phyloP scores from a whole-genome alignment of 2,329 filamentous ascomycete species.

The Pseudohalonectria lignicola region DNA sequence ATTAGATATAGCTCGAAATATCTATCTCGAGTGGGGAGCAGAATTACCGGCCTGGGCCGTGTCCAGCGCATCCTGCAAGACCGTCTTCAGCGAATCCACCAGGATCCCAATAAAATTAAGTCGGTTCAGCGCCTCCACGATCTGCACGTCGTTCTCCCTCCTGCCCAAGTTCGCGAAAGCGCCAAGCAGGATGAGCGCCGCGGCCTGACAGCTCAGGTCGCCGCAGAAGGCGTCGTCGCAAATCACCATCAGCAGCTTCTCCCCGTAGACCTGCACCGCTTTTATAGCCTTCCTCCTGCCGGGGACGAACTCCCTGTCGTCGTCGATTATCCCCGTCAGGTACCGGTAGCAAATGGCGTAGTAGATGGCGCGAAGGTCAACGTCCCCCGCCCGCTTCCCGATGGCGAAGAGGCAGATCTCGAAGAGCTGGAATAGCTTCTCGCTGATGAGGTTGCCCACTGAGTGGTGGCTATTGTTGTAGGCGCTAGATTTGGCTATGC shows the following conservation, averaged over 20 bases:
- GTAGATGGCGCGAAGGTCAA: slow-evolving; percentile 69
- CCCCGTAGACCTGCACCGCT: slow-evolving; percentile 56
- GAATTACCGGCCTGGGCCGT: background rate
- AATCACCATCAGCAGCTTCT: slow-evolving; percentile 71
- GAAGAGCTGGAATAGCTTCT: slow-evolving; percentile 87
- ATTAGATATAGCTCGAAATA: too few species aligned
- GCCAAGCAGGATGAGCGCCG: slow-evolving; percentile 75
- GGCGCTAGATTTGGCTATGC: too few species aligned
- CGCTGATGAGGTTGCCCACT: slow-evolving; percentile 67
- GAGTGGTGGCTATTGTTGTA: too few species aligned
- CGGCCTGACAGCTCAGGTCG: slow-evolving; percentile 69
- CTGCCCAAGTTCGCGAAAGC: slow-evolving; percentile 65
- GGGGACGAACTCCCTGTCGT: slow-evolving; percentile 33
- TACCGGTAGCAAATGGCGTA: slow-evolving; percentile 90
- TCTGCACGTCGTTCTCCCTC: slow-evolving; percentile 58
- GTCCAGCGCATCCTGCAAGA: slow-evolving; percentile 61
- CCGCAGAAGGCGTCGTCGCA: slow-evolving; percentile 91
- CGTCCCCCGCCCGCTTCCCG: slow-evolving; percentile 57
- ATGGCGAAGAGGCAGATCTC: slow-evolving; percentile 75
- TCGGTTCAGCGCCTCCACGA: slow-evolving; percentile 70
- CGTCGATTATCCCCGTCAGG: slow-evolving; percentile 55
- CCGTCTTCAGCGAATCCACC: slow-evolving; percentile 72
- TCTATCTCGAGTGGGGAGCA: too few species aligned
- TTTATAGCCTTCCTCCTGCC: slow-evolving; percentile 56
- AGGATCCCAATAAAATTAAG: slow-evolving; percentile 88